Conservation (phyloP, 768 basidiomycete genomes). For the Guyanaporus albipodus region DNA sequence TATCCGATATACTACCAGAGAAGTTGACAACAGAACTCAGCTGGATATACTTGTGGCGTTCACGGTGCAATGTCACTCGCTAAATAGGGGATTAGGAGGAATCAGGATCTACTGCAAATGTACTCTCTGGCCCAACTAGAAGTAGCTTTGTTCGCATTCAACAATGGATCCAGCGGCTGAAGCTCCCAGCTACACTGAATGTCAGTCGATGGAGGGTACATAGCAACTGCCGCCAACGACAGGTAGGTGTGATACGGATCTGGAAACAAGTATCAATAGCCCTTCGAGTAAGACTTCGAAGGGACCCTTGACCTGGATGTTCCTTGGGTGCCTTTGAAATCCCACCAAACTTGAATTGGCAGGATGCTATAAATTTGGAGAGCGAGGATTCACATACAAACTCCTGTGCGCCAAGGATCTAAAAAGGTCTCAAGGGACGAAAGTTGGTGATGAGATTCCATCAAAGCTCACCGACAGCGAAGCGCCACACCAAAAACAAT, state of each 20-base stretch:
- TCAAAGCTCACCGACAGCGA: slow-evolving; percentile 57
- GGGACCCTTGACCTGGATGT: slow-evolving; percentile 55
- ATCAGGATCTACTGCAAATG: slow-evolving; percentile 39
- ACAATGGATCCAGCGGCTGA: slow-evolving; percentile 56
- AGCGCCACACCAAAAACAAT: slow-evolving; percentile 94
- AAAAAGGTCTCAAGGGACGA: neutral
- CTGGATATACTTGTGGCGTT: neutral
- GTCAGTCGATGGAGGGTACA: slow-evolving; percentile 47
- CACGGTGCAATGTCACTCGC: too few relatives aligned
- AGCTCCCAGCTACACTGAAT: slow-evolving; percentile 51
- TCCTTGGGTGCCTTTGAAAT: slow-evolving; percentile 82
- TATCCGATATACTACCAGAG: slow-evolving; percentile 51
- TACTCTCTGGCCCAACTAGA: slow-evolving; percentile 61
- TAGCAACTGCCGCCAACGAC: slow-evolving; percentile 73
- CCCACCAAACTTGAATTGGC: slow-evolving; percentile 89
- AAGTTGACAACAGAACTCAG: neutral
- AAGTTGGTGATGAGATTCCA: neutral
- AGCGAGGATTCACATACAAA: slow-evolving; percentile 58
- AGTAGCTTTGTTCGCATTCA: slow-evolving; percentile 69
- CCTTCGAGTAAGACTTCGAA: neutral
- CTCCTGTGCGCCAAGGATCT: slow-evolving; percentile 67
- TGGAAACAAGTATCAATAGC: slow-evolving; percentile 27
- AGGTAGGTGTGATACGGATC: slow-evolving; percentile 98
- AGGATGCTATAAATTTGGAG: slow-evolving; percentile 59
- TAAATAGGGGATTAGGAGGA: neutral